Evolutionary conservation across 306 rosid species (phyloP), one percentile per base, ranked within the genome.

Genomic region (Quillaja saponaria): DNA sequence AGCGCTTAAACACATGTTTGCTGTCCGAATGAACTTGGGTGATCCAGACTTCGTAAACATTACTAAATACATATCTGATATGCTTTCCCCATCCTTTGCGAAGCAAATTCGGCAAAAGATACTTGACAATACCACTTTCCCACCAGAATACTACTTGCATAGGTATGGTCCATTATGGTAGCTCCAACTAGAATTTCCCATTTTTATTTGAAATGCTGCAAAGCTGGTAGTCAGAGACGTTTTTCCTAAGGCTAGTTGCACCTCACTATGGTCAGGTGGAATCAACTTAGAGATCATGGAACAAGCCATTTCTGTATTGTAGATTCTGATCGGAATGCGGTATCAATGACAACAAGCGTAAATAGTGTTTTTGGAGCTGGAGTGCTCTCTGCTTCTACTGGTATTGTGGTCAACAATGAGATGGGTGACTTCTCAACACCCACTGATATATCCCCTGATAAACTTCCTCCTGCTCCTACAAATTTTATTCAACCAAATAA

Each of bases 231-330:
- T 44, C 41, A 3, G 28, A 47, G 65, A 45, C 53, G 13, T 46
- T 65, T n/a, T n/a, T n/a, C n/a, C n/a, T n/a, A n/a, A n/a, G n/a
- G n/a, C n/a, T n/a, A n/a, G n/a, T n/a, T n/a, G n/a, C n/a, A n/a
- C n/a, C n/a, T n/a, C n/a, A n/a, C n/a, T n/a, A 9, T 63, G 38
- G 44, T 60, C 92, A 91, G 98, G 81, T 92, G 98, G 96, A 80
- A 77, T 77, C 98, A 88, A 77, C 85, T 92, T n/a, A 71, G 84
- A 76, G 96, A 92, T 76, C 90, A 84, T 10, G 98, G 98, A 63
- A 92, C 96, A 18, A 92, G 96, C 52, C 98, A 92, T 82, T 77
- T 88, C 71, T 82, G 98, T 71, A 63, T 92, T 47, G 95, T 92
- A 61, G 96, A 92, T 71, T 80, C 80, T 58, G 96, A 88, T 40